phyloP scores from a whole-genome alignment of 805 yeast genomes.

The Groenewaldozyma salmanticensis region DNA sequence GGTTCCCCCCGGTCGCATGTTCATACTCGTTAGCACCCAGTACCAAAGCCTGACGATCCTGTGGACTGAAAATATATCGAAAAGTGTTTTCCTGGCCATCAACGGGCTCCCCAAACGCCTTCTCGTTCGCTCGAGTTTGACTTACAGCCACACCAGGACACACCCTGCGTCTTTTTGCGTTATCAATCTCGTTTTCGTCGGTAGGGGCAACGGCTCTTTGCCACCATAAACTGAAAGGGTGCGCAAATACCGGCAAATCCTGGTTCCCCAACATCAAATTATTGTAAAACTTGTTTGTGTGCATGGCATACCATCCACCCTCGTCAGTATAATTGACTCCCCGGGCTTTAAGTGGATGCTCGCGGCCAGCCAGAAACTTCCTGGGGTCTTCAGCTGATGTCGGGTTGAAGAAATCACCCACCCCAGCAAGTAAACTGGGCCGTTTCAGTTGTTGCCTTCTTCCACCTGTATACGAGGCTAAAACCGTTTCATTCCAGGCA shows the following conservation, averaged over 20 bases:
- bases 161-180: constrained; percentile 49
- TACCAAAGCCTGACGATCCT: neutral
- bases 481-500: too few relatives aligned
- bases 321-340: neutral
- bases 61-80: neutral
- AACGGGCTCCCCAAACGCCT: neutral
- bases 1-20: constrained; percentile 12
- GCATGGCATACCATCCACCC: constrained; percentile 4
- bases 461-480: too few relatives aligned
- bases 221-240: constrained; percentile 68
- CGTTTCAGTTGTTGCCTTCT: neutral
- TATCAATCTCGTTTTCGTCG: constrained; percentile 2
- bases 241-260: constrained; percentile 63
- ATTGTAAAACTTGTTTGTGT: constrained; percentile 69
- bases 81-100: constrained; percentile 27
- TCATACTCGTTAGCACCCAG: constrained; percentile 12
- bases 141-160: neutral
- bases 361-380: neutral
- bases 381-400: constrained; percentile 2
- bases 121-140: neutral
- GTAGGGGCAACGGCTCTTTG: constrained; percentile 32
- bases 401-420: constrained; percentile 2
- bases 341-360: constrained; percentile 4
- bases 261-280: constrained; percentile 58
- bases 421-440: neutral